Evolutionary conservation across 1,284 basidiomycete genomes (phyloP).

Genomic region (Phellopilus nigrolimitatus): DNA sequence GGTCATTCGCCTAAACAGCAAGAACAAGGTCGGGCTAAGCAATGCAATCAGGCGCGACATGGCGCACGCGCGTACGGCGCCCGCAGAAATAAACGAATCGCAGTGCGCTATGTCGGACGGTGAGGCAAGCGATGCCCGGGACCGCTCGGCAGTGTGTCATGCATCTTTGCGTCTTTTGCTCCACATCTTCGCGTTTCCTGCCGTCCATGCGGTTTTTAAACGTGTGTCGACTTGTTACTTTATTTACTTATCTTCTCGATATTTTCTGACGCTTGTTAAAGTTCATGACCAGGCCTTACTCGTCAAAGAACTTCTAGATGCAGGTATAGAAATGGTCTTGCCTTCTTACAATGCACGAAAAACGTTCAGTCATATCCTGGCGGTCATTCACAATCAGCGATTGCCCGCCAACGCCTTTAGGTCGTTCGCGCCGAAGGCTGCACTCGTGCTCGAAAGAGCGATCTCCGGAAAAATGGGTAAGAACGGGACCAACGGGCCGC

Average conservation of each 20-base stretch:
- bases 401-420: conserved; percentile 5
- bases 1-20: background rate
- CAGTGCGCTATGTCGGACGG: background rate
- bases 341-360: conserved; percentile 8
- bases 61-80: background rate
- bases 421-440: background rate
- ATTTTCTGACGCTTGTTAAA: too few relatives aligned
- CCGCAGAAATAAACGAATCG: background rate
- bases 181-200: conserved; percentile 5
- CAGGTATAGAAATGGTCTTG: conserved; percentile 7
- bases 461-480: conserved; percentile 6
- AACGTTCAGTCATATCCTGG: conserved; percentile 10
- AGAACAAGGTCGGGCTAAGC: too few relatives aligned
- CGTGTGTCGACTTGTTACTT: background rate
- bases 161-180: conserved; percentile 9
- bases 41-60: conserved; percentile 12
- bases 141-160: conserved; percentile 12
- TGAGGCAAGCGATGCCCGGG: background rate
- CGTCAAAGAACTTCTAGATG: conserved; percentile 3
- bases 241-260: background rate
- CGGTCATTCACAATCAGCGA: conserved; percentile 2
- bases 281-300: conserved; percentile 7
- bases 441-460: background rate
- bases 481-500: background rate
- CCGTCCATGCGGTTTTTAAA: conserved; percentile 6